A percentile compares a stretch with the other conserved stretches of the same genome.
Conservation (phyloP, 2,329 filamentous ascomycete species). For the Metarhizium robertsii region DNA sequence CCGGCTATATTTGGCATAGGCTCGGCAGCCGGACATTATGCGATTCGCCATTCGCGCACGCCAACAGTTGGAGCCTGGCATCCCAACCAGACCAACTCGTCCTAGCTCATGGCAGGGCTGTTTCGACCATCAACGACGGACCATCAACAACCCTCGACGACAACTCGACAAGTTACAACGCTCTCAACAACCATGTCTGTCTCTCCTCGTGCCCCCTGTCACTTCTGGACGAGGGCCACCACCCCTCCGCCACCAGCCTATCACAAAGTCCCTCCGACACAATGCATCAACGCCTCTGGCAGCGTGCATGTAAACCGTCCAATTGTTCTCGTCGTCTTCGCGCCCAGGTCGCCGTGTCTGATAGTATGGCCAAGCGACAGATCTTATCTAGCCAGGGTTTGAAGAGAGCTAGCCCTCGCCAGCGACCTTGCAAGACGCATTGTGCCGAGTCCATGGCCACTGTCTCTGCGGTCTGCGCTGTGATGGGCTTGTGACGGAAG, state of each 20-base stretch:
- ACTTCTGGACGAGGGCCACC: neutral
- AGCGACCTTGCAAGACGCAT: neutral
- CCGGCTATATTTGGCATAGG: neutral
- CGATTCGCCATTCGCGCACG: neutral
- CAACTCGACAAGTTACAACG: no score
- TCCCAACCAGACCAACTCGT: neutral
- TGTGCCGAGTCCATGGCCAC: neutral
- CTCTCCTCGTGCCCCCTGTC: constrained; percentile 2
- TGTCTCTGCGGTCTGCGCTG: neutral
- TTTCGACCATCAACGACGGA: neutral
- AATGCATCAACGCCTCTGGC: constrained; percentile 9
- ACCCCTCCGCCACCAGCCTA: constrained; percentile 3
- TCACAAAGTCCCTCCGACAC: constrained; percentile 4
- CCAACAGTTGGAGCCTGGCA: neutral
- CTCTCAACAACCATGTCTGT: neutral
- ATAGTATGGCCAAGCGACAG: neutral
- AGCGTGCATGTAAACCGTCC: constrained; percentile 10
- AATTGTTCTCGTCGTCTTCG: constrained; percentile 10
- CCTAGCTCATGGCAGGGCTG: neutral
- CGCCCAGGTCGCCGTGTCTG: constrained; percentile 2
- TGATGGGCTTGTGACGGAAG: constrained; percentile 2
- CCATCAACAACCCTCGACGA: neutral
- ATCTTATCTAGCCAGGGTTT: neutral
- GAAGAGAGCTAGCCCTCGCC: neutral
- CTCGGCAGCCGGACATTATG: neutral